These are phyloP conservation scores for Rhododendron vialii DNA, from an alignment of 148 eudicot genomes.

Conservation along the genomic window DNA sequence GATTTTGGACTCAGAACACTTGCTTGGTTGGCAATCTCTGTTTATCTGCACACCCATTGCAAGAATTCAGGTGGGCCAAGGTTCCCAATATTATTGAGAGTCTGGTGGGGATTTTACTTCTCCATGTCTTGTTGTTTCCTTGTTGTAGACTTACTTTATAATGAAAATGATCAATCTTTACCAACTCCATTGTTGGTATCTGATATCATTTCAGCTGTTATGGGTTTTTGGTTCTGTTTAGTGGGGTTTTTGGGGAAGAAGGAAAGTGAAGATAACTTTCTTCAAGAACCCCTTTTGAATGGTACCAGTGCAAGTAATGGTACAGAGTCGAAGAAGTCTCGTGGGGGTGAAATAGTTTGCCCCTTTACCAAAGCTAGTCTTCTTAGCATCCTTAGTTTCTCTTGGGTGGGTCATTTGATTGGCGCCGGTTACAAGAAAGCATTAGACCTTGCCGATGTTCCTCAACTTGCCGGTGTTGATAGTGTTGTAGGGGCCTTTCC, in stretches of 20 bases:
- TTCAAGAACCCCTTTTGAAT: constrained; percentile 51
- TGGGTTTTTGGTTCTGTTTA: constrained; percentile 35
- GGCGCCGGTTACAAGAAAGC: constrained; percentile 41
- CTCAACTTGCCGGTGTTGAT: constrained; percentile 40
- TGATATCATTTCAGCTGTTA: constrained; percentile 33
- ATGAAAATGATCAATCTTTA: constrained; percentile 16
- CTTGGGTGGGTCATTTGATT: constrained; percentile 46
- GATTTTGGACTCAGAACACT: constrained; percentile 41
- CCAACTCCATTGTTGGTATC: constrained; percentile 32
- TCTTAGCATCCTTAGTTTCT: constrained; percentile 40
- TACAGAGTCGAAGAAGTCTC: constrained; percentile 10
- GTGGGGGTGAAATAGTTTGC: constrained; percentile 20
- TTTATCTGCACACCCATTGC: constrained; percentile 33
- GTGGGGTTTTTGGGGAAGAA: constrained; percentile 32
- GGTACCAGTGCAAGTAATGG: constrained; percentile 16
- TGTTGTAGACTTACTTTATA: constrained; percentile 22
- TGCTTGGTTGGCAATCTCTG: constrained; percentile 40
- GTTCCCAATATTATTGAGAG: constrained; percentile 51
- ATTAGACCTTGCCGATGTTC: constrained; percentile 57
- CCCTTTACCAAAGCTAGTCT: constrained; percentile 37
- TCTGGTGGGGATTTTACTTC: constrained; percentile 70
- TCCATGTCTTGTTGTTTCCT: constrained; percentile 48
- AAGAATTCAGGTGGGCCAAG: constrained; percentile 21
- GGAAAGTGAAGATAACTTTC: constrained; percentile 15
- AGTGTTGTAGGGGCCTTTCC: constrained; percentile 37